Percentiles rank a stretch among this genome's conserved stretches.
Evolutionary conservation across 140 eudicot species (phyloP).

Genomic region (Flaveria floridana): DNA sequence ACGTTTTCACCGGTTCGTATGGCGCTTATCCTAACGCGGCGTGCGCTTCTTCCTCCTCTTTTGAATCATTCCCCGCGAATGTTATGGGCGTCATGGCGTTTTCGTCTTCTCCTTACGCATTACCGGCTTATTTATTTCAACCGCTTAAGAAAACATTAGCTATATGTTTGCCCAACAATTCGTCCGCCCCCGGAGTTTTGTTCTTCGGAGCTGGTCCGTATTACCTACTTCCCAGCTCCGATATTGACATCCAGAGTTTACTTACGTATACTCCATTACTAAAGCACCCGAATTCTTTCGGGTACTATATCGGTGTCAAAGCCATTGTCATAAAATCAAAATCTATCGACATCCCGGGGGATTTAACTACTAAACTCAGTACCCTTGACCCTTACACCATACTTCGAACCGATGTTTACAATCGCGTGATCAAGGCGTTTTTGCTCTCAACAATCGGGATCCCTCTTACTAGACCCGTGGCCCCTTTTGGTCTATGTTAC

Average conservation of each 20-base stretch:
- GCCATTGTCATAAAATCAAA: not conserved
- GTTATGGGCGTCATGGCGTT: slow-evolving; percentile 44
- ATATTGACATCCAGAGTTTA: slow-evolving; percentile 24
- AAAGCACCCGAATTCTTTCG: slow-evolving; percentile 21
- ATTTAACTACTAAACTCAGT: slow-evolving; percentile 20
- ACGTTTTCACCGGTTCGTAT: slow-evolving; percentile 18
- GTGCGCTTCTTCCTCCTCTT: slow-evolving; percentile 35
- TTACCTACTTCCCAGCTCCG: slow-evolving; percentile 25
- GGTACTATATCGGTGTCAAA: slow-evolving; percentile 23
- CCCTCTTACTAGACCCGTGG: slow-evolving; percentile 21
- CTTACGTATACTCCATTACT: slow-evolving; percentile 29
- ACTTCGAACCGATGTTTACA: slow-evolving; percentile 21
- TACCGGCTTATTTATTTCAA: slow-evolving; percentile 24
- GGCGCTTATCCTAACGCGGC: slow-evolving; percentile 30
- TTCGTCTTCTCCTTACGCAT: slow-evolving; percentile 34
- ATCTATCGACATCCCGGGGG: not conserved
- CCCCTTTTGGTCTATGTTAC: slow-evolving; percentile 24
- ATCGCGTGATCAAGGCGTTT: slow-evolving; percentile 10
- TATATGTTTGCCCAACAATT: slow-evolving; percentile 36
- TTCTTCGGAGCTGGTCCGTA: slow-evolving; percentile 40
- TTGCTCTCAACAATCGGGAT: not conserved
- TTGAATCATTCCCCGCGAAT: slow-evolving; percentile 31
- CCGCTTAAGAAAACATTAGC: slow-evolving; percentile 24
- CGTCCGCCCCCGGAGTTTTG: slow-evolving; percentile 26
- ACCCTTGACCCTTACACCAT: slow-evolving; percentile 29